phyloP scores from a whole-genome alignment of 495 filamentous ascomycete genomes.

The Cercophora newfieldiana region DNA sequence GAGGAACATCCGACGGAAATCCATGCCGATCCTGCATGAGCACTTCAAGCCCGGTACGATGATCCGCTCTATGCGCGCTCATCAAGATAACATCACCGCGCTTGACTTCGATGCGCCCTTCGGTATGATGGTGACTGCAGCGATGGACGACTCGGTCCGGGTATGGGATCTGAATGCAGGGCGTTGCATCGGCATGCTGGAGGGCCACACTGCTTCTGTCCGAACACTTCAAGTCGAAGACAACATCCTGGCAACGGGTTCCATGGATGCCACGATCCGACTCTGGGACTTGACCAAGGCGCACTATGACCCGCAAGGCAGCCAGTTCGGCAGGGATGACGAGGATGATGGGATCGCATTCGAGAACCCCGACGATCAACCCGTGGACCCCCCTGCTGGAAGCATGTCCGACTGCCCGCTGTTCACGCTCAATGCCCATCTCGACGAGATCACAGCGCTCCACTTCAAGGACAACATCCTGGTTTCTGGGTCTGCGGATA shows the following conservation, averaged over 20 bases:
- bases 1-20: conserved; percentile 67
- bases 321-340: conserved; percentile 64
- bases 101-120: conserved; percentile 96
- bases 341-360: conserved; percentile 62
- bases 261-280: conserved; percentile 91
- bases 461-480: conserved; percentile 86
- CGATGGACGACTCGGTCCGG: conserved; percentile 92
- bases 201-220: conserved; percentile 94
- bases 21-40: conserved; percentile 94
- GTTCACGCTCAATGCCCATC: conserved; percentile 83
- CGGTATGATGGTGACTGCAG: conserved; percentile 91
- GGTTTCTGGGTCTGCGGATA: conserved; percentile 94
- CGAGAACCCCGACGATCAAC: conserved; percentile 59
- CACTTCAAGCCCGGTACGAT: conserved; percentile 88
- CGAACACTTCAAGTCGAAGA: conserved; percentile 92
- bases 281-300: conserved; percentile 83
- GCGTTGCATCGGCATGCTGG: conserved; percentile 83
- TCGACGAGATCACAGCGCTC: conserved; percentile 92
- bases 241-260: conserved; percentile 92
- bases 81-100: conserved; percentile 84
- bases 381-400: conserved; percentile 62
- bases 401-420: conserved; percentile 86
- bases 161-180: conserved; percentile 97
- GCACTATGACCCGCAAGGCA: conserved; percentile 60
- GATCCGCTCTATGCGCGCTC: conserved; percentile 85